A percentile compares a stretch with the other conserved stretches of the same genome.
Conservation (phyloP, 2,329 filamentous ascomycete species). For the Nothophoma quercina region DNA sequence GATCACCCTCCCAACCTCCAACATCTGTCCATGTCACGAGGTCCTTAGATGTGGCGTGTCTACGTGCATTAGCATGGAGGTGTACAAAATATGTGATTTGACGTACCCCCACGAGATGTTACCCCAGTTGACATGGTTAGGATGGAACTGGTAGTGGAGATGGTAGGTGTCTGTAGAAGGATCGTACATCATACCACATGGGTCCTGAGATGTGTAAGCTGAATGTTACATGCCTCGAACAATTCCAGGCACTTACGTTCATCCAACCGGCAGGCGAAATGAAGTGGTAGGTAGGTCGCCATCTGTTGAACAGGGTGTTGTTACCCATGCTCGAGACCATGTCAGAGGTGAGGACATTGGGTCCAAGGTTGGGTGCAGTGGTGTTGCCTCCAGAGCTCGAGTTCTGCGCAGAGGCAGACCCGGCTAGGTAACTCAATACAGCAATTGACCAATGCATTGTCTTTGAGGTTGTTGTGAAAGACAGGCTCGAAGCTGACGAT, state of each 20-base stretch:
- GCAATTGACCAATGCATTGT: conserved; percentile 34
- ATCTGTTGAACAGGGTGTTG: conserved; percentile 59
- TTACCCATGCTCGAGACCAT: conserved; percentile 50
- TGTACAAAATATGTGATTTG: background rate
- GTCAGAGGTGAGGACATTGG: conserved; percentile 37
- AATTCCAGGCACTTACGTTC: conserved; percentile 43
- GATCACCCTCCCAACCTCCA: conserved; percentile 55
- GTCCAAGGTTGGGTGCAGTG: conserved; percentile 18
- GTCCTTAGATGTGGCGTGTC: conserved; percentile 61
- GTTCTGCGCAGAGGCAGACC: conserved; percentile 32
- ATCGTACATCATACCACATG: conserved; percentile 61
- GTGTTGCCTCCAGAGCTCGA: conserved; percentile 3
- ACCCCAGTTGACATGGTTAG: conserved; percentile 57
- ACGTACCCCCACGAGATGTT: conserved; percentile 52
- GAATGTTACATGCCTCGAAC: background rate
- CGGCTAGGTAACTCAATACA: conserved; percentile 37
- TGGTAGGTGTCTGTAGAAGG: conserved; percentile 59
- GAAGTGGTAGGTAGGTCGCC: conserved; percentile 57
- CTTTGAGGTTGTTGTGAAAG: conserved; percentile 2
- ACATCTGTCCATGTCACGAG: conserved; percentile 56
- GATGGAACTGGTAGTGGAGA: conserved; percentile 62
- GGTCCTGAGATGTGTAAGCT: conserved; percentile 48
- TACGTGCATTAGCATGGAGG: conserved; percentile 52
- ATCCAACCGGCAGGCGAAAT: conserved; percentile 58
- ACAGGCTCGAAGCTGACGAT: conserved; percentile 4